Percentiles rank a stretch among this genome's conserved stretches.
phyloP scores from a whole-genome alignment of 2,329 filamentous ascomycete genomes.

The Dactylellina drechsleri region DNA sequence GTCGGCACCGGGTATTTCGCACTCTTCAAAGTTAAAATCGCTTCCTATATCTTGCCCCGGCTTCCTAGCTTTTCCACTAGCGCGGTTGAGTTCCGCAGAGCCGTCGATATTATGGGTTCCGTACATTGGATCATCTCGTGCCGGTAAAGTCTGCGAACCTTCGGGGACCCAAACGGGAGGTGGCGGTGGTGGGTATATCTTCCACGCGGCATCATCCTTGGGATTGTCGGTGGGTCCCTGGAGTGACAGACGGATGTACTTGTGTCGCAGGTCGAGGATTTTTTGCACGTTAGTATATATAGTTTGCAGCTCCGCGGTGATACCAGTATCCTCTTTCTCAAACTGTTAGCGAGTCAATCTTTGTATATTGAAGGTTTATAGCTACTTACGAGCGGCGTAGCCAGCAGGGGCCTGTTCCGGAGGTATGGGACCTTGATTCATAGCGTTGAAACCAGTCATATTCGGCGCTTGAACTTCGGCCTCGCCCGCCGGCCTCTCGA shows the following conservation, averaged over 20 bases:
- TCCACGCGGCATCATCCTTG: constrained; percentile 82
- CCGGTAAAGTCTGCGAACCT: constrained; percentile 64
- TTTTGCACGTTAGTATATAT: constrained; percentile 93
- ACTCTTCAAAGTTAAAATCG: constrained; percentile 85
- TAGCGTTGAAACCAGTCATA: constrained; percentile 58
- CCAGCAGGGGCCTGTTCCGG: constrained; percentile 26
- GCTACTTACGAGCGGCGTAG: constrained; percentile 55
- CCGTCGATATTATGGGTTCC: constrained; percentile 59
- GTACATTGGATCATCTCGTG: constrained; percentile 58
- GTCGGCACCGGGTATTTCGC: constrained; percentile 75
- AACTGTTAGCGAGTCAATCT: background rate
- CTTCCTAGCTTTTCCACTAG: constrained; percentile 68
- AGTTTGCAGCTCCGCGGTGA: constrained; percentile 82
- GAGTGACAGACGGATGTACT: constrained; percentile 85
- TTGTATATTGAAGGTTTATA: background rate
- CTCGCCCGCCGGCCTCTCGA: constrained; percentile 58
- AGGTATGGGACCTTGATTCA: constrained; percentile 47
- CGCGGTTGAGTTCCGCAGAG: constrained; percentile 58
- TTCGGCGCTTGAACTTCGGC: constrained; percentile 57
- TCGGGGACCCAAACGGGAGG: constrained; percentile 84
- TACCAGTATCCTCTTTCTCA: constrained; percentile 73
- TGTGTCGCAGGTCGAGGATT: constrained; percentile 85
- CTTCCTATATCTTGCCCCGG: constrained; percentile 89
- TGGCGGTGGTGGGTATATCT: constrained; percentile 89
- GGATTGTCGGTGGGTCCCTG: constrained; percentile 87